A percentile compares a stretch with the other conserved stretches of the same genome.
Conservation (phyloP, 257 asterid species). For the Solanum chilense region DNA sequence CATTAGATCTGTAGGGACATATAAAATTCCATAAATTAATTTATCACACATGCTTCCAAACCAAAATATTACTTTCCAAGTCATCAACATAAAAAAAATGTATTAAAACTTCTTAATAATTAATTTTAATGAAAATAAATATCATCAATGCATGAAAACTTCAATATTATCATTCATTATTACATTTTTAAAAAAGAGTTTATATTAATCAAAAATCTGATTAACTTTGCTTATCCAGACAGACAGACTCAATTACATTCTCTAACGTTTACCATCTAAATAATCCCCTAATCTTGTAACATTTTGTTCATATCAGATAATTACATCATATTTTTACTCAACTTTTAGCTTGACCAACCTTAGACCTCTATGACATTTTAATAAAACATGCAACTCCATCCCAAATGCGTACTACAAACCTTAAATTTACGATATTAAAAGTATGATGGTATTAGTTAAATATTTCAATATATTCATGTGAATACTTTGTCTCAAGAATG, state of each 20-base stretch:
- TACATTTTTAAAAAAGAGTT: background rate
- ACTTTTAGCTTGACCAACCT: background rate
- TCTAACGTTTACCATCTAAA: too few species aligned
- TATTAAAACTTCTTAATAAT: background rate
- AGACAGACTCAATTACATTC: too few species aligned
- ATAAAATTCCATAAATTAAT: background rate
- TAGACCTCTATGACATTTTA: background rate
- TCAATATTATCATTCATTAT: background rate
- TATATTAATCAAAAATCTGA: too few species aligned
- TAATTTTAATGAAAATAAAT: background rate
- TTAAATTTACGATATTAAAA: too few species aligned
- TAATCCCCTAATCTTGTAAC: background rate
- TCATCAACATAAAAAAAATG: background rate
- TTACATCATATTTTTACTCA: background rate
- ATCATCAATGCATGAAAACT: background rate
- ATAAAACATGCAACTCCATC: background rate
- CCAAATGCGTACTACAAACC: background rate
- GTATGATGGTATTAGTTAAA: too few species aligned
- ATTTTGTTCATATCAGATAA: background rate
- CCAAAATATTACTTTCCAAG: background rate
- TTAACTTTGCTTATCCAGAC: too few species aligned
- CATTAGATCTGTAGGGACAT: background rate
- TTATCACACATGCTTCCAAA: background rate
- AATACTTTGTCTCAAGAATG: background rate
- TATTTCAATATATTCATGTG: background rate